Evolutionary conservation across 1,284 basidiomycete genomes (phyloP), one percentile per base, ranked within the genome.

Genomic region (Porodaedalea pini): DNA sequence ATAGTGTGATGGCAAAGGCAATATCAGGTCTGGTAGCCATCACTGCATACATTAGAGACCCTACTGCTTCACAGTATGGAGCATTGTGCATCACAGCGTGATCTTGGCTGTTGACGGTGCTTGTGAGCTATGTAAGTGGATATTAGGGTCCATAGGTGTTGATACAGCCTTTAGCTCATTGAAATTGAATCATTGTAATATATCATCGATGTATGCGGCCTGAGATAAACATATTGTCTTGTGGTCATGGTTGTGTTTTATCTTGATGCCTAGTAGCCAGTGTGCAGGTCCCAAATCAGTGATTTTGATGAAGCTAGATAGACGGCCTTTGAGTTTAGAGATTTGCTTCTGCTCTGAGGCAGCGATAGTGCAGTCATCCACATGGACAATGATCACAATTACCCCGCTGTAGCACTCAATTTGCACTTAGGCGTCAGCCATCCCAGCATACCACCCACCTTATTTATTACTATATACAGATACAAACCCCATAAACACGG

Each of bases 1-100:
- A 48, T 13, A 56, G 31, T 6, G 37, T 45, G 10, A 59, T 40
- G 2, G 61, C 45, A 47, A 56, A 62, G 11, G 54, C 57, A 19
- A 65, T 60, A 40, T 64, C 58, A 11, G 63, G 64, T 13, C 65
- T 23, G 2, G 71, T 73, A 0, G 63, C 65, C 5, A 71, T 51
- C 3, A 64, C 66, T 4, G 68, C 67, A 51, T 72, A 73, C 64
- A 70, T 69, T 37, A 74, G 59, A 1, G 65, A 67, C 0, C 71
- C 69, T 3, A 73, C 52, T 11, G 64, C 66, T 56, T 62, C 57
- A 36, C 45, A 56, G 60, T 69, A 69, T 5, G 67, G 72, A 0
- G 67, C 58, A 50, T 70, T 62, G 0, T 56, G 58, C 69, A 71
- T 73, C 2, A 40, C 52, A 1, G 62, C 58, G 48, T 55, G 36